phyloP scores from a whole-genome alignment of 768 basidiomycete species.

The Hygrocybe coccinea region DNA sequence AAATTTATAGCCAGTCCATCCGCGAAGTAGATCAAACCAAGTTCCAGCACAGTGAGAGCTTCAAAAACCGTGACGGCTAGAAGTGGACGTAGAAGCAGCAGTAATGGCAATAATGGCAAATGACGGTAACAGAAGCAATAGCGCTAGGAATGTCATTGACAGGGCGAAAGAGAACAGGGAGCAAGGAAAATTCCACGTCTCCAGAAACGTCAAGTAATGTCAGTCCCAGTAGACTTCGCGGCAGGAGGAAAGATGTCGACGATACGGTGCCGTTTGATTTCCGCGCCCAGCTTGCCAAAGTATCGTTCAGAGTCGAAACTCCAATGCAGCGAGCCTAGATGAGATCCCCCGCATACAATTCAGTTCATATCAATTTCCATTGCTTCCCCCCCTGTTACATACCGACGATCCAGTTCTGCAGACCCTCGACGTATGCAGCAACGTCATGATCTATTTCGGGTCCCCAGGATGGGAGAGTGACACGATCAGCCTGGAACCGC shows the following conservation, averaged over 20 bases:
- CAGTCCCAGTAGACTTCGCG: no score
- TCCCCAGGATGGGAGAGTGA: slow-evolving; percentile 33
- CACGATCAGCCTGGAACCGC: slow-evolving; percentile 28
- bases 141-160: no score
- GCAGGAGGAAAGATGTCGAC: not conserved
- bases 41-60: no score
- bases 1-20: no score
- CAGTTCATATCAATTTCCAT: not conserved
- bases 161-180: no score
- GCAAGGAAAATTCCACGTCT: no score
- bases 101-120: no score
- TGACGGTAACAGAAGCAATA: no score
- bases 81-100: no score
- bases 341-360: not conserved
- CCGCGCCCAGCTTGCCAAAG: slow-evolving; percentile 25
- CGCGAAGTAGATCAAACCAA: no score
- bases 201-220: no score
- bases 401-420: slow-evolving; percentile 35
- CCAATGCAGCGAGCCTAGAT: slow-evolving; percentile 34
- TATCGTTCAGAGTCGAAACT: slow-evolving; percentile 42
- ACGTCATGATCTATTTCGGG: slow-evolving; percentile 30
- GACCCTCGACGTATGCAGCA: slow-evolving; percentile 31
- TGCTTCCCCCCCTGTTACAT: not conserved
- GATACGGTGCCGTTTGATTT: slow-evolving; percentile 24
- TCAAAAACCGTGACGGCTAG: no score